Conservation (phyloP, 768 basidiomycete genomes). For the Melanogaster broomeanus region DNA sequence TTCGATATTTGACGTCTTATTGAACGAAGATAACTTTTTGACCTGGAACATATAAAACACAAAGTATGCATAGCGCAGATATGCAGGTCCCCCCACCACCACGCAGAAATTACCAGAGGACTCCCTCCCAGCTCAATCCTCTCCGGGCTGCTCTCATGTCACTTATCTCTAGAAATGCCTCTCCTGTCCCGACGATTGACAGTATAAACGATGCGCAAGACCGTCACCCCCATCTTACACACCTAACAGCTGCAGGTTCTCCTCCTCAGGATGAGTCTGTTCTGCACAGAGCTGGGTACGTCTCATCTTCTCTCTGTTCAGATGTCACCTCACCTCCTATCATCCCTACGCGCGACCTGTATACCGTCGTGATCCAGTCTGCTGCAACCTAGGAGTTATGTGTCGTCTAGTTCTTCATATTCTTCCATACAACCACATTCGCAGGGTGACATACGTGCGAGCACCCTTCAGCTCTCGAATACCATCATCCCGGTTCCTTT, state of each 20-base stretch:
- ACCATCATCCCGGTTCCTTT: conserved; percentile 34
- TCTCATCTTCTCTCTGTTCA: conserved; percentile 3
- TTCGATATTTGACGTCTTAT: background rate
- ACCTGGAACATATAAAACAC: background rate
- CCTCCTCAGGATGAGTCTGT: conserved; percentile 40
- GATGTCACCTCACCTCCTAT: background rate
- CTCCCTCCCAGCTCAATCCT: background rate
- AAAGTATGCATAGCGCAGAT: background rate
- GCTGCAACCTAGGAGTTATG: conserved; percentile 55
- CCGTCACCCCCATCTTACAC: conserved; percentile 14
- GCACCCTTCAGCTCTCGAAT: conserved; percentile 65
- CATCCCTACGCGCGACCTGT: too few relatives aligned
- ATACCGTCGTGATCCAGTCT: too few relatives aligned
- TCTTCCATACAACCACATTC: conserved; percentile 44
- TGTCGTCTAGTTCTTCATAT: conserved; percentile 28
- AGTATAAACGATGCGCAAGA: background rate
- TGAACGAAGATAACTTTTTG: too few relatives aligned
- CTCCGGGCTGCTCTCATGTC: background rate
- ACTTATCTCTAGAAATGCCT: background rate
- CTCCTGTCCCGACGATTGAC: background rate
- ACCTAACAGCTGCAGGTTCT: conserved; percentile 10
- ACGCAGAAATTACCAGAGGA: background rate
- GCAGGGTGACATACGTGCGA: conserved; percentile 63
- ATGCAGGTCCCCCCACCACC: background rate
- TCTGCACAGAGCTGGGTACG: conserved; percentile 58